Conservation (phyloP, 2,329 filamentous ascomycete species). For the Parascedosporium putredinis region DNA sequence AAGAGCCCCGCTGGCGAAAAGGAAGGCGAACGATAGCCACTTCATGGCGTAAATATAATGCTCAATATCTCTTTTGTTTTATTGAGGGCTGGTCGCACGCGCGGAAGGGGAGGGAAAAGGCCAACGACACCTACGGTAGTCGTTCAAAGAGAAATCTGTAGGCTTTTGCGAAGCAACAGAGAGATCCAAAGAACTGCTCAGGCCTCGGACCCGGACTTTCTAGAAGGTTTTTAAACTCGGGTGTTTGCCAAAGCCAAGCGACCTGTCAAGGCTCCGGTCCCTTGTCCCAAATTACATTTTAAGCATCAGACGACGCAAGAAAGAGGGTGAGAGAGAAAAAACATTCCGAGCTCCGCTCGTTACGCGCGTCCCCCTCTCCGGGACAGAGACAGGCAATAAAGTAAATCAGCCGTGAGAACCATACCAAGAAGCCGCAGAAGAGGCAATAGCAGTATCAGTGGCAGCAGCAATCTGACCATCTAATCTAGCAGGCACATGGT, state of each 20-base stretch:
- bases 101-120: too few species aligned
- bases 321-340: neutral
- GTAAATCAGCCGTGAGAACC: constrained; percentile 1
- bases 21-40: constrained; percentile 6
- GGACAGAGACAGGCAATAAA: neutral
- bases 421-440: neutral
- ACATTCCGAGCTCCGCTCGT: neutral
- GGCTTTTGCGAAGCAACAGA: neutral
- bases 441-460: neutral
- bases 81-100: neutral
- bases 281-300: too few species aligned
- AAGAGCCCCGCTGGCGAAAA: neutral
- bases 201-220: neutral
- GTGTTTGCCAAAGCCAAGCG: neutral
- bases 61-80: too few species aligned
- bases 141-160: too few species aligned
- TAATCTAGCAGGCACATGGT: neutral
- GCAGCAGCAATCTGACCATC: neutral
- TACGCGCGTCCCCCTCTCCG: neutral
- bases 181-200: neutral
- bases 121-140: too few species aligned
- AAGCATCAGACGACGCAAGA: neutral
- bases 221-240: neutral
- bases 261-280: neutral
- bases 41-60: constrained; percentile 2